Evolutionary conservation across 2,329 filamentous ascomycete genomes (phyloP), one percentile per base, ranked within the genome.

Genomic region (Neoarthrinium moseri): DNA sequence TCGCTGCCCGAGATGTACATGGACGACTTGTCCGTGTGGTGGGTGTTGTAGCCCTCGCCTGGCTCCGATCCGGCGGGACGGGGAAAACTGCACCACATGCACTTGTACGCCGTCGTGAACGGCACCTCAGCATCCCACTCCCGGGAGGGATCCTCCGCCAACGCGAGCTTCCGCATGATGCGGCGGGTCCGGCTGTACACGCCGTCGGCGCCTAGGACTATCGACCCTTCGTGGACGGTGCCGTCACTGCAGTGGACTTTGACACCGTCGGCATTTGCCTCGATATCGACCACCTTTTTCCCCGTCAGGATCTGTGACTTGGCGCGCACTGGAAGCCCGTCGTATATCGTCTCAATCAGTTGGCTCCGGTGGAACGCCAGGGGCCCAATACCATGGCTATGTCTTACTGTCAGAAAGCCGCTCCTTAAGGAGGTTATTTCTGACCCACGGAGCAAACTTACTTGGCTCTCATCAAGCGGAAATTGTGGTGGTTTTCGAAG

Each of bases 201-300:
- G 2, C 57, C 57, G 21, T 59, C 57, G 17, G 46, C 53, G 1
- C 51, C 57, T 12, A 59, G 53, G 3, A 59, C 47, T 1, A 59
- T 20, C 1, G 52, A 53, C 11, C 57, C 57, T 11, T 54, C 44
- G n/a, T 56, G 47, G 4, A 54, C 34, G 17, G 41, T 52, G 18
- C 56, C 56, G 34, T 58, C 57, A 7, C 34, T 39, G 7, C 57
- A 48, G 15, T 51, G 44, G n/a, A 57, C 56, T 4, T 21, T 43
- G 6, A 59, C 57, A 5, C 57, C 55, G 24, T 45, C 39, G n/a
- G 45, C 42, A 18, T 46, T 20, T 6, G 45, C 50, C 27, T 57
- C 51, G 18, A 59, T 53, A 5, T 53, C 49, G 15, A 51, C 46
- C 3, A 48, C 45, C 10, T 48, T 15, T 11, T 53, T 50, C 17